Conservation (phyloP, 2,329 filamentous ascomycete genomes). For the Plenodomus tracheiphilus region DNA sequence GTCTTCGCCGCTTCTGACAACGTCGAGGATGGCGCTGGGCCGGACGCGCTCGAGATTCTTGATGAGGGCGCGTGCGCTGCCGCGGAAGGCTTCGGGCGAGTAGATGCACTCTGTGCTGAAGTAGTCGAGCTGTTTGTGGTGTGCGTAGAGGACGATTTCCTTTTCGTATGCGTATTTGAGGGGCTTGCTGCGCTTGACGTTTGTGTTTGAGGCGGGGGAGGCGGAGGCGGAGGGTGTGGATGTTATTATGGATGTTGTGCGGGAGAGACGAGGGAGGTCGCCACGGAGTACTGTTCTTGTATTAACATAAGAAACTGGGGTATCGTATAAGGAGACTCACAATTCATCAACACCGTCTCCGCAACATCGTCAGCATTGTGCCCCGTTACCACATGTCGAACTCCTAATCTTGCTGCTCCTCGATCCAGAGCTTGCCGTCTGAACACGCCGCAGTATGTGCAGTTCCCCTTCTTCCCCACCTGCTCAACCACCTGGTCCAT, state of each 20-base stretch:
- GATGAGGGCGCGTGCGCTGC: conserved; percentile 86
- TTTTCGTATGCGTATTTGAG: conserved; percentile 99
- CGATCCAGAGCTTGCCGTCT: conserved; percentile 90
- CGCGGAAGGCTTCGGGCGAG: conserved; percentile 93
- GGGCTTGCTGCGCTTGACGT: conserved; percentile 94
- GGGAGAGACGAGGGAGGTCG: conserved; percentile 81
- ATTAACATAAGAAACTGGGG: conserved; percentile 6
- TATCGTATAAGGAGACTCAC: conserved; percentile 21
- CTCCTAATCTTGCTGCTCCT: conserved; percentile 82
- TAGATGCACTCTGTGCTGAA: conserved; percentile 99
- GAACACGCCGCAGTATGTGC: conserved; percentile 98
- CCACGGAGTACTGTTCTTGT: conserved; percentile 68
- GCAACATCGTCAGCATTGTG: conserved; percentile 98
- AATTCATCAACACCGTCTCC: conserved; percentile 97
- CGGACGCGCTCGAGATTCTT: conserved; percentile 93
- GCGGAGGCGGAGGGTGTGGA: conserved; percentile 57
- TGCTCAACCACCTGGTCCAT: conserved; percentile 99
- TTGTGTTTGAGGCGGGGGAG: conserved; percentile 61
- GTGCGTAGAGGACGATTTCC: conserved; percentile 96
- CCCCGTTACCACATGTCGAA: conserved; percentile 92
- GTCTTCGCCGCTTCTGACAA: conserved; percentile 92
- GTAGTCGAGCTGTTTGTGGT: conserved; percentile 96
- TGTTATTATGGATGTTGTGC: conserved; percentile 88
- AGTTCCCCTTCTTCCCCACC: conserved; percentile 97
- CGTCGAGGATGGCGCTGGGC: conserved; percentile 91